Evolutionary conservation across 2,329 filamentous ascomycete genomes (phyloP), one percentile per base, ranked within the genome.

Genomic region (Ophiostoma ulmi): DNA sequence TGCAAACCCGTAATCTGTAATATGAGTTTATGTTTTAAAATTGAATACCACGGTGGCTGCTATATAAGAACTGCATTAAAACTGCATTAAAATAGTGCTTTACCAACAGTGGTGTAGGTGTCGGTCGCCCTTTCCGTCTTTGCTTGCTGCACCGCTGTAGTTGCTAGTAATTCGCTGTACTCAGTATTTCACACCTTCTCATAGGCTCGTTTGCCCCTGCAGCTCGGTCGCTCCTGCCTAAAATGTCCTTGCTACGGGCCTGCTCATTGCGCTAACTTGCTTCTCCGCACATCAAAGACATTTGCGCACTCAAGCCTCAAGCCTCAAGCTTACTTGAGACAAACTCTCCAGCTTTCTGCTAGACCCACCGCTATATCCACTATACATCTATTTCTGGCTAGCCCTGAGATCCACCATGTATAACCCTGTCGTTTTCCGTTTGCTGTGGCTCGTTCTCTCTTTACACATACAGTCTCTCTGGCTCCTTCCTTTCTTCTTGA

Each of bases 281-380:
- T 66, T 70, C 66, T 68, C 66, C 66, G 61, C 66, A 70, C 38
- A 36, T 48, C 31, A 31, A 31, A 31, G 31, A 31, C 31, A 31
- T 31, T 31, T 31, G 31, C 31, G 31, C 31, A 26, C n/a, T 26
- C 14, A 10, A 5, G 17, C n/a, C 22, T 13, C 8, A 58, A 58
- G 11, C n/a, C 52, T 31, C n/a, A n/a, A 31, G 52, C 66, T 70
- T 63, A 26, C 8, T 13, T 13, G 22, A 26, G 58, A 63, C 26
- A 31, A 8, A 13, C 52, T 58, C 52, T 58, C 52, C 52, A 58
- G 52, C 52, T 58, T 58, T 58, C 52, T 58, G 11, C n/a, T 26
- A 17, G 52, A 26, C n/a, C 52, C 52, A 58, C 3, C 13, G 48
- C 1, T n/a, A 48, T 48, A 48, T 3, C 44, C 44, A 48, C 44